These are phyloP conservation scores for Vanrija humicola DNA, from an alignment of 1,284 basidiomycete genomes.

Conservation along the genomic window DNA sequence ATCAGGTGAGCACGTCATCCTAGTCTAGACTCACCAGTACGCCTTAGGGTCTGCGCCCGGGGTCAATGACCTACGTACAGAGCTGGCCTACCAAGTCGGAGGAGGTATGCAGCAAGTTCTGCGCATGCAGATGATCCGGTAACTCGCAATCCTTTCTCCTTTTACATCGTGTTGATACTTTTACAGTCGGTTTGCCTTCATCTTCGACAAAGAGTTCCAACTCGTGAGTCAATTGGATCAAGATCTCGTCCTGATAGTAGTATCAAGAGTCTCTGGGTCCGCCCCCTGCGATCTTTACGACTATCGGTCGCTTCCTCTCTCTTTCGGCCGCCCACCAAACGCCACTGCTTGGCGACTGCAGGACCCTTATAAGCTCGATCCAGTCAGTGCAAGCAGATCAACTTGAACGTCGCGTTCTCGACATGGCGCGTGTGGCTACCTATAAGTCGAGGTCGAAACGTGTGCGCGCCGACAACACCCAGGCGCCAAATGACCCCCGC, in stretches of 20 bases:
- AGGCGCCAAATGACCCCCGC: no score
- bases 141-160: neutral
- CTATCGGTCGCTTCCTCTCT: conserved; percentile 14
- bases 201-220: conserved; percentile 19
- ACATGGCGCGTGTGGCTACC: neutral
- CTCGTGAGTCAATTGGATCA: conserved; percentile 3
- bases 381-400: conserved; percentile 1
- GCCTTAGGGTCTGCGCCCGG: no score
- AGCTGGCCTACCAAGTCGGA: conserved; percentile 10
- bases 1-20: no score
- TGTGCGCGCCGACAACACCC: no score
- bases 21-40: no score
- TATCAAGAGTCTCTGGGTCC: conserved; percentile 1
- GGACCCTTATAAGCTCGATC: neutral
- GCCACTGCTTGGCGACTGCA: neutral
- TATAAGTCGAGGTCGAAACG: neutral
- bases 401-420: neutral
- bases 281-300: conserved; percentile 10
- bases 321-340: conserved; percentile 9
- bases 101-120: conserved; percentile 16
- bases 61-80: no score
- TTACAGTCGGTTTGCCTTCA: conserved; percentile 26
- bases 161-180: neutral
- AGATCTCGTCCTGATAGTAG: conserved; percentile 4
- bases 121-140: conserved; percentile 22